Evolutionary conservation across 768 basidiomycete species (phyloP), one percentile per base, ranked within the genome.

Genomic region (Lyophyllum decastes): DNA sequence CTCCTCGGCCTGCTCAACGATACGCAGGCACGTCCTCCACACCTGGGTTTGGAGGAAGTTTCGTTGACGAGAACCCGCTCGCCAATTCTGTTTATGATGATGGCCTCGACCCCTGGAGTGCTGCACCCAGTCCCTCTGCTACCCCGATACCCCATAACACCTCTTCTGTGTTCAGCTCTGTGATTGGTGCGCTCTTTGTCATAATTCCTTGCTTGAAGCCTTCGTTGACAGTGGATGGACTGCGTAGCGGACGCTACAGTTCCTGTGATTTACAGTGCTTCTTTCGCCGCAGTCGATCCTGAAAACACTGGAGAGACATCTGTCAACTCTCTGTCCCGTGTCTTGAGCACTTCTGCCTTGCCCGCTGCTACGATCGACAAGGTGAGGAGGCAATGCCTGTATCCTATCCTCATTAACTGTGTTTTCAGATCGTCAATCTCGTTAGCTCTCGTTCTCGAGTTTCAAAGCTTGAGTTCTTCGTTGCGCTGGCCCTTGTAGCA

Each of bases 381-480:
- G 77, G 94, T 95, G 64, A 58, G 76, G 40, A 38, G 17, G 26
- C 17, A 11, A 54, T 4, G 14, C 35, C 19, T 6, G 16, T 33
- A 14, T 16, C 27, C 21, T 3, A 30, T 44, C 24, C 51, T 16
- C n/a, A 47, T 6, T 21, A 56, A 24, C 38, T 57, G 41, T 21
- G 27, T 34, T 17, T 38, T n/a, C 62, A 95, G 94, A 95, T 98
- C 64, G 89, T 97, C 55, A 94, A 90, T 71, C 78, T 95, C 21
- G 93, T 94, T 52, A 92, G 90, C 72, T 87, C 88, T 33, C 82
- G 82, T 57, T 81, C 90, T 44, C 81, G 88, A 50, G 89, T 98
- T 35, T 92, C 92, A 8, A 92, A 86, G 63, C 84, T 89, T 55
- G 95, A 98, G 68, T 95, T 96, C 77, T 95, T 91, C 69, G 91